Percentiles rank a stretch among this genome's conserved stretches.
Conservation (phyloP, 495 filamentous ascomycete genomes). For the Penicillium paradoxum region DNA sequence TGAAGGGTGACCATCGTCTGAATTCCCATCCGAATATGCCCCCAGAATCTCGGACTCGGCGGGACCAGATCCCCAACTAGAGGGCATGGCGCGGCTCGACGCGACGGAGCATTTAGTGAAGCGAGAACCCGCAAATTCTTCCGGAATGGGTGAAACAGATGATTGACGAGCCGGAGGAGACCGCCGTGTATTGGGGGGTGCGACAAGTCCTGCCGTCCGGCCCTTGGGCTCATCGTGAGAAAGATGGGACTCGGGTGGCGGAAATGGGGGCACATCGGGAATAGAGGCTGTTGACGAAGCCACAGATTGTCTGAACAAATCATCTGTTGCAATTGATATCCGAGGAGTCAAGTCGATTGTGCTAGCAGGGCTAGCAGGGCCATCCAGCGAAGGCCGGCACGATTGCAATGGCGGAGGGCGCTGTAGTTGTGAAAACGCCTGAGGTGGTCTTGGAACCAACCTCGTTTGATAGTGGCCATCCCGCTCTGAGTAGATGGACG, state of each 20-base stretch:
- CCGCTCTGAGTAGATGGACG: constrained; percentile 43
- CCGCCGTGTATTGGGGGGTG: constrained; percentile 18
- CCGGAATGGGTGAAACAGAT: constrained; percentile 82
- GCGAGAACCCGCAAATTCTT: constrained; percentile 60
- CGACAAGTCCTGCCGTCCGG: constrained; percentile 26
- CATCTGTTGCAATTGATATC: constrained; percentile 28
- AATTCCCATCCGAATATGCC: constrained; percentile 35
- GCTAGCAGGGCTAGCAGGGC: constrained; percentile 32
- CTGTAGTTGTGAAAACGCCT: constrained; percentile 49
- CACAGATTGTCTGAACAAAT: constrained; percentile 33
- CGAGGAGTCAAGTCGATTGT: constrained; percentile 24
- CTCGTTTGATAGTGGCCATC: constrained; percentile 50
- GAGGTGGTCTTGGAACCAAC: constrained; percentile 44
- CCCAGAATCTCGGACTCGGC: constrained; percentile 45
- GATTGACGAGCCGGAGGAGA: constrained; percentile 49
- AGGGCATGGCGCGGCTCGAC: constrained; percentile 75
- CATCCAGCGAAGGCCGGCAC: constrained; percentile 22
- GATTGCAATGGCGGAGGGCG: constrained; percentile 21
- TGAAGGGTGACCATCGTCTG: constrained; percentile 36
- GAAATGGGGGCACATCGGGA: constrained; percentile 43
- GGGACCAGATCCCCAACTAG: constrained; percentile 57
- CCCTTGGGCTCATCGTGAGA: constrained; percentile 10
- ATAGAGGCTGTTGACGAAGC: constrained; percentile 35
- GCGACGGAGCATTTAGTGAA: constrained; percentile 61
- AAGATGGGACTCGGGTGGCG: constrained; percentile 15